Base-by-base conservation (phyloP, 495 filamentous ascomycete species). In the Talaromyces stipitatus region DNA sequence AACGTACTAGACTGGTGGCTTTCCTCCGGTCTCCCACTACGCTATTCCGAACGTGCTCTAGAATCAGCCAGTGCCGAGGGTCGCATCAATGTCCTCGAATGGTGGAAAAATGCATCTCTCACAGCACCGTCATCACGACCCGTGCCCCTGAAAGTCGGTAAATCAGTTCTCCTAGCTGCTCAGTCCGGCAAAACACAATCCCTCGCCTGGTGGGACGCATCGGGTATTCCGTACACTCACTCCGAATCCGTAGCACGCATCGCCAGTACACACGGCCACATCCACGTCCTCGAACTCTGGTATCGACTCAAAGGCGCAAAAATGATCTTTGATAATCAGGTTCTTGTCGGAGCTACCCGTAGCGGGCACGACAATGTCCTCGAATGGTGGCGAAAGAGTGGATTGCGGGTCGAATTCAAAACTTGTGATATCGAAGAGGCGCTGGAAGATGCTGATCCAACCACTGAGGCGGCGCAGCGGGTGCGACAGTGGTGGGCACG, bases 401-500 rank as follows among this genome's bases (percentile, higher is more conserved):
- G 86, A 0, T 78, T 89, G 36, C 73, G 77, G 10, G 91, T 96
- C 11, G 90, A 96, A 69, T 97, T 95, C 66, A 92, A 92, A 72
- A 95, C 91, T 8, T 95, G 91, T 61, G 90, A 96, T 73, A 90
- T 97, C 60, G 91, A 96, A 67, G 92, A 95, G 71, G 91, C 92
- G 9, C 74, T 97, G 56, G 92, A 97, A 67, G 91, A 96, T 64
- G 85, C 85, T 20, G 77, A 87, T 52, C 84, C 88, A 4, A 78
- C 85, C 58, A 69, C 78, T 62, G 72, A 75, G 45, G 71, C 80
- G 55, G 85, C 86, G 60, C 78, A 80, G 43, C 81, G 81, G 45
- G 90, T 95, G 11, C 79, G 87, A 53, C 73, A 76, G 57, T 97
- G 92, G 92, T 97, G 92, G 92, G 84, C 87, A n/a, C 76, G 78